Conservation (phyloP, 305 asterid species). For the Solanum aculeatissimum region DNA sequence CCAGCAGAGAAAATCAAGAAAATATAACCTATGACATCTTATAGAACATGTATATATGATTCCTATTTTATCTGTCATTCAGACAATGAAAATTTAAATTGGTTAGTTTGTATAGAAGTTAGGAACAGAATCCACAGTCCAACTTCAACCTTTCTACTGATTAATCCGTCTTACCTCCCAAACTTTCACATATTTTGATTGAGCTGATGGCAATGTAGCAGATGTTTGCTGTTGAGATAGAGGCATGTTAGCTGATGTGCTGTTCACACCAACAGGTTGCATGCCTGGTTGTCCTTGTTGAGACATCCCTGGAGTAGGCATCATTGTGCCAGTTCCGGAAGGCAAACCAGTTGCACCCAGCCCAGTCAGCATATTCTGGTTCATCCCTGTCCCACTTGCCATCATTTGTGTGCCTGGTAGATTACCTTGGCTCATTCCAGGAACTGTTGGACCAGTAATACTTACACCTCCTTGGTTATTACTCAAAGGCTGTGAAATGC, state of each 20-base stretch:
- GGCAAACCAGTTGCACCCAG: constrained; percentile 43
- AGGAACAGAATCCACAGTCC: not conserved
- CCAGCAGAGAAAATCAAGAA: not conserved
- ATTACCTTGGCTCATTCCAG: constrained; percentile 68
- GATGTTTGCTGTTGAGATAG: constrained; percentile 78
- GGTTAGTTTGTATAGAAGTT: not conserved
- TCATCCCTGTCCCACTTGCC: constrained; percentile 52
- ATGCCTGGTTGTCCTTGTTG: constrained; percentile 67
- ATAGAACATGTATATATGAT: not conserved
- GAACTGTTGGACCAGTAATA: constrained; percentile 46
- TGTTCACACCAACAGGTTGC: constrained; percentile 61
- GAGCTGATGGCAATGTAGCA: constrained; percentile 56
- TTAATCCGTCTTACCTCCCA: constrained; percentile 70
- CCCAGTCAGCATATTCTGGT: constrained; percentile 57
- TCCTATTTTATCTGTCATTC: not conserved
- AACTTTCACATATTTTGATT: constrained; percentile 78
- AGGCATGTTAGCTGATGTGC: constrained; percentile 52
- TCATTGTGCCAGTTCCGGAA: constrained; percentile 65
- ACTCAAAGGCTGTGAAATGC: constrained; percentile 52
- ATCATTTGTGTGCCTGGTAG: constrained; percentile 60
- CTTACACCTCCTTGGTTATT: constrained; percentile 52
- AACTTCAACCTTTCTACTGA: not conserved
- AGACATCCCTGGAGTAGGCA: constrained; percentile 77
- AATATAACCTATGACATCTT: not conserved
- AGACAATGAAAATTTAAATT: not conserved